Evolutionary conservation across 805 yeast genomes (phyloP).

Genomic region (Hanseniaspora guilliermondii): DNA sequence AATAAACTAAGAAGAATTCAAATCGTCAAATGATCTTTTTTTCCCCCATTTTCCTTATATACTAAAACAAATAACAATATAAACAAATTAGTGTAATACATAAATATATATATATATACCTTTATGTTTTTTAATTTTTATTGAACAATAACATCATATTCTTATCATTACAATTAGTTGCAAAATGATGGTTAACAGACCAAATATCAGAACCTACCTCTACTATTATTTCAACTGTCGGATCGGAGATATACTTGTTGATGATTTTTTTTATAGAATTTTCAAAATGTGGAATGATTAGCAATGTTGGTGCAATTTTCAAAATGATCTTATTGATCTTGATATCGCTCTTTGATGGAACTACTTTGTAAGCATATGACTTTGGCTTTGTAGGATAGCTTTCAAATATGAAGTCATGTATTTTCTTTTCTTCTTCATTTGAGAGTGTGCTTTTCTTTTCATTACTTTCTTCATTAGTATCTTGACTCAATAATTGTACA

Average conservation of each 20-base stretch:
- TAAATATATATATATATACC: too few relatives aligned
- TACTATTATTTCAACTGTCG: not conserved
- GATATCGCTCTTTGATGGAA: not conserved
- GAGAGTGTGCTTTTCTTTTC: not conserved
- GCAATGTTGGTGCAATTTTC: not conserved
- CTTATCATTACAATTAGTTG: slow-evolving; percentile 1
- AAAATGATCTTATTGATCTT: slow-evolving; percentile 2
- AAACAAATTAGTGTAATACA: not conserved
- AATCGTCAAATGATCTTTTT: too few relatives aligned
- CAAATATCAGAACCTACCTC: not conserved
- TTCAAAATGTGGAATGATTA: not conserved
- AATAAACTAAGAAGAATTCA: not conserved
- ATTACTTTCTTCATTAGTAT: not conserved
- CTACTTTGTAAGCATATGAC: slow-evolving; percentile 1
- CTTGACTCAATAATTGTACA: slow-evolving; percentile 2
- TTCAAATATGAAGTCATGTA: not conserved
- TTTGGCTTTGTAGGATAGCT: not conserved
- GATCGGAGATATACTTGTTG: not conserved
- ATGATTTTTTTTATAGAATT: not conserved
- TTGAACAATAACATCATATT: slow-evolving; percentile 1
- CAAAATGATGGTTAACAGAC: not conserved
- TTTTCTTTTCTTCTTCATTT: not conserved
- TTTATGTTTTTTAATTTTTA: not conserved
- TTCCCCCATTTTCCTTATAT: too few relatives aligned
- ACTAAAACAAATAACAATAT: too few relatives aligned